Evolutionary conservation across 2,329 filamentous ascomycete species (phyloP).

Genomic region (Xylariomycetidae sp.): DNA sequence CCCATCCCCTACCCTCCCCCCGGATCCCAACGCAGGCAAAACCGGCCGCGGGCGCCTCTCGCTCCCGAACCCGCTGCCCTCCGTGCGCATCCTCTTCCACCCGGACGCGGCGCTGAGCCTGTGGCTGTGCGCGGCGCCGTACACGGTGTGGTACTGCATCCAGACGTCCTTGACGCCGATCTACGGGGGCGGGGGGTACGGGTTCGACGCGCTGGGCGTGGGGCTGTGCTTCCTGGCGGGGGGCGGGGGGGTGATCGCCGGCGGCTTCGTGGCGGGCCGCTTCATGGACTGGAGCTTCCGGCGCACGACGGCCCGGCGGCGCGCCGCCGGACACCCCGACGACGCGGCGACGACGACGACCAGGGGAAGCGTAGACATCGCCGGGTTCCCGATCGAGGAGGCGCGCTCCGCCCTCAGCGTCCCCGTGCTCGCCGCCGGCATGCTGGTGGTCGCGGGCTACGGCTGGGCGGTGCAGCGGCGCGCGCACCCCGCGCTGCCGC

Average conservation of each 20-base stretch:
- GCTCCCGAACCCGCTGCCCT: constrained; percentile 6
- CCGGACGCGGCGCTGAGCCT: constrained; percentile 8
- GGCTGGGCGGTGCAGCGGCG: constrained; percentile 18
- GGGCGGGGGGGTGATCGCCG: constrained; percentile 29
- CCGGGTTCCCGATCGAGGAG: constrained; percentile 25
- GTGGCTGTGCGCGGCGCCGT: constrained; percentile 5
- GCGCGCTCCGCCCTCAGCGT: constrained; percentile 13
- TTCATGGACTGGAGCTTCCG: constrained; percentile 52
- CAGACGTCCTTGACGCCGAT: constrained; percentile 7
- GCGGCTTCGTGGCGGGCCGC: constrained; percentile 31
- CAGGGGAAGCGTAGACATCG: constrained; percentile 41
- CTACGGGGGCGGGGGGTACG: constrained; percentile 4
- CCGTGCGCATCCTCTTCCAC: constrained; percentile 10
- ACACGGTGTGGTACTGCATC: constrained; percentile 6
- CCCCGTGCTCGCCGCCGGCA: constrained; percentile 9
- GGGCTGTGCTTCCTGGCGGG: constrained; percentile 33
- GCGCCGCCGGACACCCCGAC: constrained; percentile 41
- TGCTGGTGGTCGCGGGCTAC: constrained; percentile 14
- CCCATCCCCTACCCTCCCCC: too few species aligned
- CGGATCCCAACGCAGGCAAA: constrained; percentile 4
- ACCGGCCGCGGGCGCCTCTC: constrained; percentile 2
- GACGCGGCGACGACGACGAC: constrained; percentile 34
- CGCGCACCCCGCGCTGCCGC: constrained; percentile 11
- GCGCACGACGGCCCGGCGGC: too few species aligned
- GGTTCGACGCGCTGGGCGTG: constrained; percentile 36